phyloP scores from a whole-genome alignment of 1,139 yeast species.

The Candida sanyaensis region DNA sequence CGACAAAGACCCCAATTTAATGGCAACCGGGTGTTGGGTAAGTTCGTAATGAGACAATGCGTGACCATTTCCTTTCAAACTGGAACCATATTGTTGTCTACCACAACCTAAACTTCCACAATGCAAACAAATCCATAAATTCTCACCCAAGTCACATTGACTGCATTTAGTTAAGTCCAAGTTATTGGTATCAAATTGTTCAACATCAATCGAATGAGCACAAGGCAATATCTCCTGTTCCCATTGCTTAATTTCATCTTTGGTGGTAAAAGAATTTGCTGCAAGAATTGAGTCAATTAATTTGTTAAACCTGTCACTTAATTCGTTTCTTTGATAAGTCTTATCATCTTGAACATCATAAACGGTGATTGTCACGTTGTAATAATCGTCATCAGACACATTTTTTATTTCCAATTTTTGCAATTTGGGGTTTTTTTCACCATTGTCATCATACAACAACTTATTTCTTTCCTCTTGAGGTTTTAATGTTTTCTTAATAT shows the following conservation, averaged over 20 bases:
- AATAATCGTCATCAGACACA: conserved; percentile 67
- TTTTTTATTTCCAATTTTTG: conserved; percentile 77
- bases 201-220: conserved; percentile 62
- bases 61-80: conserved; percentile 90
- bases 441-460: conserved; percentile 22
- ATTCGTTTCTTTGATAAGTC: conserved; percentile 19
- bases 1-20: conserved; percentile 86
- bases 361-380: conserved; percentile 47
- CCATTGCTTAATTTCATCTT: conserved; percentile 87
- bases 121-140: conserved; percentile 86
- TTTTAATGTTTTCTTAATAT: conserved; percentile 52
- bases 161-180: conserved; percentile 51
- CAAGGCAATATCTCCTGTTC: conserved; percentile 84
- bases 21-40: conserved; percentile 75
- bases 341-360: conserved; percentile 42
- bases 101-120: conserved; percentile 95
- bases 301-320: conserved; percentile 23
- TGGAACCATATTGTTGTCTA: conserved; percentile 82
- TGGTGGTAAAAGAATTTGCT: conserved; percentile 65
- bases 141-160: conserved; percentile 62
- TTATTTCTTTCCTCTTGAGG: conserved; percentile 28
- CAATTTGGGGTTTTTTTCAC: conserved; percentile 53
- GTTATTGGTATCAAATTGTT: conserved; percentile 34
- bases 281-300: conserved; percentile 53
- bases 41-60: conserved; percentile 69